Evolutionary conservation across 768 basidiomycete species (phyloP).

Genomic region (Auricularia cornea): DNA sequence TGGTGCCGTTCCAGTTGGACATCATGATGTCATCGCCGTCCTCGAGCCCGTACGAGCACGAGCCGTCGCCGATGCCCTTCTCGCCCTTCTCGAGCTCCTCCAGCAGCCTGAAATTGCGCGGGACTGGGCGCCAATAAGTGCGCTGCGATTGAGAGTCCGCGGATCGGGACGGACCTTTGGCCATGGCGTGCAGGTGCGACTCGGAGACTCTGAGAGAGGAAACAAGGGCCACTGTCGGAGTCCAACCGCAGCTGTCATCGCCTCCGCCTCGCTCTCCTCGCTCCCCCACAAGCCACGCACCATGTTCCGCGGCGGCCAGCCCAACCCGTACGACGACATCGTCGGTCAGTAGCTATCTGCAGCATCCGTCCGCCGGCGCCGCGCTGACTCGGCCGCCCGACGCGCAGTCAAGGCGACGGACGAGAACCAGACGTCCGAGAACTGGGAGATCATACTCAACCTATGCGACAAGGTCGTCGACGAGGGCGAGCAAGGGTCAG

Average conservation of each 20-base stretch:
- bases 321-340: constrained; percentile 83
- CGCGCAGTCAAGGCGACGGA: constrained; percentile 86
- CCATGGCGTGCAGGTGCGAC: constrained; percentile 17
- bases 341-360: constrained; percentile 53
- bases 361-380: background rate
- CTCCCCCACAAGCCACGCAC: background rate
- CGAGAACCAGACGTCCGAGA: constrained; percentile 89
- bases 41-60: constrained; percentile 93
- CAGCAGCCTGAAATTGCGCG: constrained; percentile 90
- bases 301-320: constrained; percentile 66
- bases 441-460: constrained; percentile 92
- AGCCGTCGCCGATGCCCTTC: constrained; percentile 98
- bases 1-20: constrained; percentile 98
- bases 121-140: constrained; percentile 45
- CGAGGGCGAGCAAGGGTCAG: constrained; percentile 79
- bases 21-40: constrained; percentile 95
- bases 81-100: constrained; percentile 99
- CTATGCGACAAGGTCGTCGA: constrained; percentile 95
- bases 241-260: background rate
- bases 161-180: constrained; percentile 20
- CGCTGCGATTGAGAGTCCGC: background rate
- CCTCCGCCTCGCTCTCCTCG: constrained; percentile 1
- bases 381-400: constrained; percentile 1
- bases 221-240: background rate
- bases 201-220: too few species aligned